Base-by-base conservation (phyloP, 163 green algal genomes). In the Scenedesmus sp. region DNA sequence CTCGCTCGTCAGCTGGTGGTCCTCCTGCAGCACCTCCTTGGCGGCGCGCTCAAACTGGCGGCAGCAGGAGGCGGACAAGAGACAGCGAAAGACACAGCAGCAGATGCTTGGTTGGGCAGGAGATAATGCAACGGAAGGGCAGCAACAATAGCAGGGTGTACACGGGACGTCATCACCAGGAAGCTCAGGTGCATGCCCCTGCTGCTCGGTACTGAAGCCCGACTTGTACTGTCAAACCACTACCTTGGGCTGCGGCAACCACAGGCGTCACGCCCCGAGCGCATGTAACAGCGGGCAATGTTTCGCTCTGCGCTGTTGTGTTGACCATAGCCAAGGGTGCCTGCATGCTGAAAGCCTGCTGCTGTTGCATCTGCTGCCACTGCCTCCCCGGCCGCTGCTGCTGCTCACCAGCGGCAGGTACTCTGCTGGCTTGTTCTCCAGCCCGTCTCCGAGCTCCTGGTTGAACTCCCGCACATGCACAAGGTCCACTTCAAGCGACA, bases 401-500 rank as follows among this genome's bases (percentile, higher is more conserved):
- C 15, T 33, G 80, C 95, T 87, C 70, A 97, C 96, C 92, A 97
- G 80, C 0, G 96, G 96, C 70, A 98, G 92, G 72, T 94, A 92
- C 81, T 96, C 94, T 35, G 94, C 49, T 15, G 96, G 96, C 72
- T 92, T 80, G 43, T 91, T 83, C 87, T 96, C 95, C 42, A 98
- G 85, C 40, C 90, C 82, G 22, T 89, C 86, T 46, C 94, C 95
- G 24, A 97, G 92, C 4, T 91, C 84, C 13, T 78, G 33, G 56
- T 96, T 94, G 85, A 93, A 94, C 12, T 87, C 83, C 16, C 94
- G 93, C 79, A 98, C 92, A 90, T 96, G 93, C 83, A 95, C 94
- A 42, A 98, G 91, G 90, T 98, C 96, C 12, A 97, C 93, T 24
- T 91, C 44, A 59, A 97, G 91, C n/a, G 93, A 86, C 18, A 61